phyloP scores from a whole-genome alignment of 345 rosid species.

The Murraya paniculata region DNA sequence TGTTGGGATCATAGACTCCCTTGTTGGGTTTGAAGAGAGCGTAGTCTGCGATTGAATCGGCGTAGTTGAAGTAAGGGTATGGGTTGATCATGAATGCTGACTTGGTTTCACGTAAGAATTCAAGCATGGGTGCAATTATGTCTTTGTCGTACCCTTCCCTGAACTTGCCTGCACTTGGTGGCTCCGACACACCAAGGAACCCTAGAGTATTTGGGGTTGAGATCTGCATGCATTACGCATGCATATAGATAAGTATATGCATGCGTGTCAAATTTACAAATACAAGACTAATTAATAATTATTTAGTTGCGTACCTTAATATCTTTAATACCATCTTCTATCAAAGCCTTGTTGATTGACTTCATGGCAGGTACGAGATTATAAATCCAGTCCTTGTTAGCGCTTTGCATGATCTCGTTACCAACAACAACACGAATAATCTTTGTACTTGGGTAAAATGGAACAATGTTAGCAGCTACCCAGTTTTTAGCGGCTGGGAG shows the following conservation, averaged over 20 bases:
- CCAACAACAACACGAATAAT: conserved; percentile 65
- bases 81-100: conserved; percentile 83
- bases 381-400: conserved; percentile 32
- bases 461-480: conserved; percentile 50
- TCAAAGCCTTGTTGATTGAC: conserved; percentile 51
- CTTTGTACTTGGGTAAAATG: conserved; percentile 60
- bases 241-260: too few species aligned
- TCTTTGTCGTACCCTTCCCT: conserved; percentile 37
- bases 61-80: conserved; percentile 68
- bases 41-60: conserved; percentile 32
- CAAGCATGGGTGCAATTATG: conserved; percentile 61
- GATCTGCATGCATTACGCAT: conserved; percentile 35
- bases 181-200: conserved; percentile 26
- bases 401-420: conserved; percentile 57
- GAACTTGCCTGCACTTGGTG: conserved; percentile 65
- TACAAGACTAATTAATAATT: too few species aligned
- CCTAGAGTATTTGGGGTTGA: conserved; percentile 74
- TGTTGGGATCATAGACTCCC: conserved; percentile 49
- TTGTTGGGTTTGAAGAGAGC: conserved; percentile 51
- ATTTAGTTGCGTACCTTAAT: conserved; percentile 43
- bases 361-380: conserved; percentile 75
- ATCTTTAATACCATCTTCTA: conserved; percentile 47
- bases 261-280: too few species aligned
- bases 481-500: conserved; percentile 45
- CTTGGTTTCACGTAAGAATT: conserved; percentile 60